Base-by-base conservation (phyloP, 129 eudicot species). In the Solidago caesia region DNA sequence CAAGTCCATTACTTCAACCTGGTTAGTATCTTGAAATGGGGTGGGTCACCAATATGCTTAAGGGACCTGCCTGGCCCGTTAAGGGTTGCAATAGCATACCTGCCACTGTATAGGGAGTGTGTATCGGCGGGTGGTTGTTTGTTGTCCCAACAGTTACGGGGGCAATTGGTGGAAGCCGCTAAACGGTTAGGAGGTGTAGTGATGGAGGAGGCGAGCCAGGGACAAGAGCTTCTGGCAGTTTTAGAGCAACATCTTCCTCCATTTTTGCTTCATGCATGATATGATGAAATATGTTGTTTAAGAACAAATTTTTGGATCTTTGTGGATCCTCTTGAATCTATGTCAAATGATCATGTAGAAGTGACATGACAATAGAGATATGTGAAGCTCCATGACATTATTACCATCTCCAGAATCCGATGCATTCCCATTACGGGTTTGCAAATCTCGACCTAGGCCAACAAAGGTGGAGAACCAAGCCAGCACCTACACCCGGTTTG, bases 81-180 rank as follows among this genome's bases (percentile, higher is more conserved):
- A 81, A 86, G 89, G 88, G 96, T 90, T 73, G 92, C 97, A 12
- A 87, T 94, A 70, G 98, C 96, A 0, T 94, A 94, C 83, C 69
- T 94, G 85, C 97, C 98, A 9, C 73, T 94, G 91, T 94, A 94
- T 76, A 94, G 97, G 63, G 96, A 88, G 79, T 84, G 97, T 83
- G 81, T 86, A 6, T 71, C 78, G 96, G 88, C 87, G 42, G 96
- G 98, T 46, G 98, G 98, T 1, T 80, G 91, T 60, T 85, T 93
- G 86, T 72, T 90, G 72, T 90, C 98, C 2, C 98, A 93, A 43
- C 79, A 87, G 75, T 75, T 82, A 10, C 78, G 96, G 74, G 98
- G 98, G 63, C 91, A 85, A 59, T 85, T 93, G 55, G 91, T 93
- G 78, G 98, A 88, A 66, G 98, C 98, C 1, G 91, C 86, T 1